Percentiles rank a stretch among this genome's conserved stretches.
These are phyloP conservation scores for Kalanchoe fedtschenkoi DNA, from an alignment of 164 flowering plant genomes.

Conservation along the genomic window DNA sequence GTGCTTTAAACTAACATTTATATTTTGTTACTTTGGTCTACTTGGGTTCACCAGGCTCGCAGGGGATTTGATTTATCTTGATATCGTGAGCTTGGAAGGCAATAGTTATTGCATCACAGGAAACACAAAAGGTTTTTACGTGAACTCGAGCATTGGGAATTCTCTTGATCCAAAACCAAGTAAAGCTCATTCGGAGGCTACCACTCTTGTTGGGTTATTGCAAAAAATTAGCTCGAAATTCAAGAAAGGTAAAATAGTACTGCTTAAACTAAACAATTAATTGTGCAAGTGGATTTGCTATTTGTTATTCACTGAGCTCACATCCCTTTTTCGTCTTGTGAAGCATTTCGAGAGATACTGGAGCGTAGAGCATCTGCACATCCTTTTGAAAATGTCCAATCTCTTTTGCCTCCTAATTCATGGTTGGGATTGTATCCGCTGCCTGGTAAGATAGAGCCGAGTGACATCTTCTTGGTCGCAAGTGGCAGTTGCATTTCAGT, in stretches of 20 bases:
- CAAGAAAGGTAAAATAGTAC: conserved; percentile 58
- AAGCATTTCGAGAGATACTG: conserved; percentile 88
- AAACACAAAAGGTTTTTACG: conserved; percentile 68
- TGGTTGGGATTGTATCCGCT: conserved; percentile 83
- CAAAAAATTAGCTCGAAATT: conserved; percentile 87
- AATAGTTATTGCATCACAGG: conserved; percentile 74
- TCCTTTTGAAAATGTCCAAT: conserved; percentile 95
- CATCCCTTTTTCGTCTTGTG: conserved; percentile 8
- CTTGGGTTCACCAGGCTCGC: conserved; percentile 53
- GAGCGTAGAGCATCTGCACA: conserved; percentile 82
- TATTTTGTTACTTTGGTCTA: not conserved
- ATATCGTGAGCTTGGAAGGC: conserved; percentile 80
- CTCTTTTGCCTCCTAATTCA: conserved; percentile 75
- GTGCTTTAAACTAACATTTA: not conserved
- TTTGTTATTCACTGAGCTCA: not conserved
- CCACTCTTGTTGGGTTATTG: conserved; percentile 78
- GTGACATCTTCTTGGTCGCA: not conserved
- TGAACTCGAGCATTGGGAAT: conserved; percentile 71
- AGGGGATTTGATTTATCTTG: conserved; percentile 93
- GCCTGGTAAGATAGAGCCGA: conserved; percentile 48
- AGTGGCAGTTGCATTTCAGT: not conserved
- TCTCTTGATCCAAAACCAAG: conserved; percentile 62
- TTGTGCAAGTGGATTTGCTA: not conserved
- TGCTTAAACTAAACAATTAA: not conserved
- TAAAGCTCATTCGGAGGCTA: conserved; percentile 60